Conservation (phyloP, 306 rosid species). For the Citrullus colocynthis region DNA sequence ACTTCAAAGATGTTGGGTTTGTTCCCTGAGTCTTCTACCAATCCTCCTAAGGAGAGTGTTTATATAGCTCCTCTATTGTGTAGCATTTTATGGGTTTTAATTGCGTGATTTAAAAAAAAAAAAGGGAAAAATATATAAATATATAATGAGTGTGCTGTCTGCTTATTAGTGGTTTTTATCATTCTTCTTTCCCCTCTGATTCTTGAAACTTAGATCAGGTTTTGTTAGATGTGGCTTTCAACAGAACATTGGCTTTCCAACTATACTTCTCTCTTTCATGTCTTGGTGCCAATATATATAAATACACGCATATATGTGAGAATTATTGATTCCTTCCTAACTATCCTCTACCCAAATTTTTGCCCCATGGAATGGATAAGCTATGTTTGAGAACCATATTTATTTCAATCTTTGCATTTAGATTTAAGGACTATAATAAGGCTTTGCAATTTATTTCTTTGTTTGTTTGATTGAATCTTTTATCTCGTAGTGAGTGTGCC, state of each 20-base stretch:
- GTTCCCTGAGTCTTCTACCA: slow-evolving; percentile 44
- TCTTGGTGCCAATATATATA: not conserved
- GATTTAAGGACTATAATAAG: not conserved
- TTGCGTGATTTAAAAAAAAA: slow-evolving; percentile 27
- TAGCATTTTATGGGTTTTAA: slow-evolving; percentile 46
- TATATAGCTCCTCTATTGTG: slow-evolving; percentile 32
- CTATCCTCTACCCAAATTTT: not conserved
- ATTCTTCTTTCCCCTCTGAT: slow-evolving; percentile 7
- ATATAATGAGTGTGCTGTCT: slow-evolving; percentile 29
- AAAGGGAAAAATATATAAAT: not conserved
- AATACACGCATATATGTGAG: not conserved
- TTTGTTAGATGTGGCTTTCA: slow-evolving; percentile 12
- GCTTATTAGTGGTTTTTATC: slow-evolving; percentile 3
- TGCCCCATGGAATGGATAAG: not conserved
- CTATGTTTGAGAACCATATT: not conserved
- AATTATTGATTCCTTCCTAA: not conserved
- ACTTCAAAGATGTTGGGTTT: slow-evolving; percentile 82
- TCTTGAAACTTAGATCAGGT: slow-evolving; percentile 16
- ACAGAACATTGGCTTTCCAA: slow-evolving; percentile 1
- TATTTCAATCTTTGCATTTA: not conserved
- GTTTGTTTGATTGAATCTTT: not conserved
- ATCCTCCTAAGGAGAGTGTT: slow-evolving; percentile 35
- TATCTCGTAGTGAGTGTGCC: not conserved
- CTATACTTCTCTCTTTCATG: not conserved
- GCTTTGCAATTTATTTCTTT: not conserved